Conservation (phyloP, 331 rosid genomes). For the Quercus phellos region DNA sequence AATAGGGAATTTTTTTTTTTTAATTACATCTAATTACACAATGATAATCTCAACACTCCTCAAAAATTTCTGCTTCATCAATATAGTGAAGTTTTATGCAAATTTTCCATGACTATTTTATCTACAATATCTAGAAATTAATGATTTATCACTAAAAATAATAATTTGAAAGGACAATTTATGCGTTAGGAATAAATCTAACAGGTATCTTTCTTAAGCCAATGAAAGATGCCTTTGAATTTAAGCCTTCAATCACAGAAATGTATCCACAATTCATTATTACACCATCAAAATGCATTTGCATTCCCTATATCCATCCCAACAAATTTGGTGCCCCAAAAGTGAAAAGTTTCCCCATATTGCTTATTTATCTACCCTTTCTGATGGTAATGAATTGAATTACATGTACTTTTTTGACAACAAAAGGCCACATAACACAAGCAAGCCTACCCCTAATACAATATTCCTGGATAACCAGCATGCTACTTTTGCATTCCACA, state of each 20-base stretch:
- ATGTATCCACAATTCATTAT: not conserved
- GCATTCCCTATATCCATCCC: not conserved
- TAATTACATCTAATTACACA: conserved; percentile 8
- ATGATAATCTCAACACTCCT: conserved; percentile 8
- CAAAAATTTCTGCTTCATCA: not conserved
- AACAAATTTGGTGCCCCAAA: conserved; percentile 2
- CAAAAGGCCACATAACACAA: not conserved
- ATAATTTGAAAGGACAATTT: not conserved
- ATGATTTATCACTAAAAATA: not conserved
- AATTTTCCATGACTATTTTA: not conserved
- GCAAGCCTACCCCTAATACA: not conserved
- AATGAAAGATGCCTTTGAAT: conserved; percentile 6
- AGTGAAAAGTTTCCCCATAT: not conserved
- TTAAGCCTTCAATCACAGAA: conserved; percentile 14
- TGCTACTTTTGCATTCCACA: not conserved
- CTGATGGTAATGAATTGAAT: not conserved
- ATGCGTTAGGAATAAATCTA: not conserved
- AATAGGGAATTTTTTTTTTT: not conserved
- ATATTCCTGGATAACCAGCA: not conserved
- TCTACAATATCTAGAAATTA: not conserved
- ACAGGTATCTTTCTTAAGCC: conserved; percentile 3
- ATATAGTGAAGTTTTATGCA: not conserved
- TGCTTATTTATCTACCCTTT: not conserved
- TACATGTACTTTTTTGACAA: not conserved
- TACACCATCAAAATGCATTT: not conserved